Evolutionary conservation across 169 alveolate genomes (phyloP), one percentile per base, ranked within the genome.

Genomic region (Plasmodium ovale): DNA sequence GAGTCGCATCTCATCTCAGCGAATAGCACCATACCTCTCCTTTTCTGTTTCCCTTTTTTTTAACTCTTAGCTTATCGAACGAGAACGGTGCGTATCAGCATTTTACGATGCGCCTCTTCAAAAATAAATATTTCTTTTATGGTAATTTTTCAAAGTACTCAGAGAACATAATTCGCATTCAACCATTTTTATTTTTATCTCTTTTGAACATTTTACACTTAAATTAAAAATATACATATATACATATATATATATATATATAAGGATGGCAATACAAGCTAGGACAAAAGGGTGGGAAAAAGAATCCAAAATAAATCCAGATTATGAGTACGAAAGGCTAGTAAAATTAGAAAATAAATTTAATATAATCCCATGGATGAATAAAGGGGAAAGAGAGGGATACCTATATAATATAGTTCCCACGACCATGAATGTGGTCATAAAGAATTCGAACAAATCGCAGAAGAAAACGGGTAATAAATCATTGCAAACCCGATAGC

Each of bases 321-420:
- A 77, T 54, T 77, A 77, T 54, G 88, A 77, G 53, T 77, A 77
- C 44, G 88, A 77, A 39, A 59, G 64, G 21, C 12, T 77, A 16
- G 1, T 62, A 31, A 77, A 77, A 67, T 35, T 77, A 67, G 88
- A 77, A 53, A 49, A 47, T 42, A 62, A 77, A 21, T 77, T 77
- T 54, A 60, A 77, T 35, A 77, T 77, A 44, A 77, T 60, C 42
- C 47, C 77, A 60, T 93, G 96, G 96, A 51, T 79, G 14, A 35
- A 69, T 60, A 79, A 56, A 19, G 96, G 96, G 21, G 84, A 65
- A 23, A 87, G 91, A 37, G 93, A 92, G 21, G 98, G 98, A 19
- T 95, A 94, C 74, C 94, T 96, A 7, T 95, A 95, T 72, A 96
- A 96, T 67, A 92, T 96, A 7, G 97, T 96, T 35, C 94, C 97